Conservation (phyloP, 2,329 filamentous ascomycete species). For the Blastomyces emzantsi region DNA sequence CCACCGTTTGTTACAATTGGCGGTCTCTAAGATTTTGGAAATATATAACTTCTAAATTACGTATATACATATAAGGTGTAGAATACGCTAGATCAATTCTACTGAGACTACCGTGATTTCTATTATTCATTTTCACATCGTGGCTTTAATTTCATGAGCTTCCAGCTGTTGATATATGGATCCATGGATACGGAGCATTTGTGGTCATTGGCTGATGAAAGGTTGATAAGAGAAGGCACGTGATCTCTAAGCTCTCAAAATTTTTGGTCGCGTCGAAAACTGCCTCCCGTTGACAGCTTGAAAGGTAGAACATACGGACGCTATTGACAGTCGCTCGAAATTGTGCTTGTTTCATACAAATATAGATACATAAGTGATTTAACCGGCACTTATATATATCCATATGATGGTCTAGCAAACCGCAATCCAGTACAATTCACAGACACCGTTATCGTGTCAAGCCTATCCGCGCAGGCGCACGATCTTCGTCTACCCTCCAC, state of each 20-base stretch:
- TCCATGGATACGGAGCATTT: no score
- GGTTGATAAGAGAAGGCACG: conserved; percentile 4
- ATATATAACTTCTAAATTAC: background rate
- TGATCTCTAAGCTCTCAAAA: background rate
- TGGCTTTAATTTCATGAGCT: background rate
- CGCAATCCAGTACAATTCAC: background rate
- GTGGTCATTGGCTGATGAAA: no score
- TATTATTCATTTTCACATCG: background rate
- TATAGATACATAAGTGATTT: background rate
- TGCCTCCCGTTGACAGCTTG: no score
- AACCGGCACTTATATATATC: background rate
- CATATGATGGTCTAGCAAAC: background rate
- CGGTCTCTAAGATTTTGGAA: background rate
- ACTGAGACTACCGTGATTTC: background rate
- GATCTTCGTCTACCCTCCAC: background rate
- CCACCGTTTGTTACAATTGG: background rate
- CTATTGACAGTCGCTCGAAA: background rate
- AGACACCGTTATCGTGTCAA: background rate
- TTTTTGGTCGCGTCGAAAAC: background rate
- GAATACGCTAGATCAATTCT: background rate
- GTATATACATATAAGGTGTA: background rate
- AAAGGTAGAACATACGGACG: background rate
- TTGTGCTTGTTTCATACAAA: background rate
- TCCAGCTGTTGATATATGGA: background rate
- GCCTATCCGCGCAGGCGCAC: background rate